Base-by-base conservation (phyloP, 1,284 basidiomycete species). In the Irpex sp. region DNA sequence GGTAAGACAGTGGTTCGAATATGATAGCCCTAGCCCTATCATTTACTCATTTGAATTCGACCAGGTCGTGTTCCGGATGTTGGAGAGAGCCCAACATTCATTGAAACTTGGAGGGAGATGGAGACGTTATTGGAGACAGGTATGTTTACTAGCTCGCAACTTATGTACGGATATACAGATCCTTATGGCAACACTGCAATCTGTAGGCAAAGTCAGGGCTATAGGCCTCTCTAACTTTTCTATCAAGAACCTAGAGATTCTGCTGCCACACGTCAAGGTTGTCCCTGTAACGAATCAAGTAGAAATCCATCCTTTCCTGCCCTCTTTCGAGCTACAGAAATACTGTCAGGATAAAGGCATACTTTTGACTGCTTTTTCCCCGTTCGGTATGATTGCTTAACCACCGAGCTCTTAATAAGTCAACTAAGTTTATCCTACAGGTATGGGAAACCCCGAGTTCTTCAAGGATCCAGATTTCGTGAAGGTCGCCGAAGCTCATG, bases 201-300 rank as follows among this genome's bases (percentile, higher is more conserved):
- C 10, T 14, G 10, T 33, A 68, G 68, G 68, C 9, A 71, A 85
- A 72, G 80, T 83, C 58, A 82, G 81, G 67, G 72, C 81, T 33
- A 87, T 90, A 64, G 87, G 87, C 21, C 80, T 90, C 28, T 87
- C 84, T 55, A 90, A 90, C 75, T 88, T 88, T 71, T 84, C 82
- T 58, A 77, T 84, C 64, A 81, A 83, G 72, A 78, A 76, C 21
- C 73, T 86, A 23, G 71, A 72, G 36, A 64, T 70, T 16, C 72
- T 82, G 5, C 72, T 84, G 6, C 67, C 71, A 5, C 66, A 77
- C 39, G 72, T 68, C 52, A 67, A 60, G 1, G 70, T 87, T 42
- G 71, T 83, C 0, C 88, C 87, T 0, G 86, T 80, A 1, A 78
- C 78, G 12, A 89, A 90, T 72, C 87, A 89, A 72, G 80, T 87